Base-by-base conservation (phyloP, 169 alveolate species). In the Plasmodium gonderi region DNA sequence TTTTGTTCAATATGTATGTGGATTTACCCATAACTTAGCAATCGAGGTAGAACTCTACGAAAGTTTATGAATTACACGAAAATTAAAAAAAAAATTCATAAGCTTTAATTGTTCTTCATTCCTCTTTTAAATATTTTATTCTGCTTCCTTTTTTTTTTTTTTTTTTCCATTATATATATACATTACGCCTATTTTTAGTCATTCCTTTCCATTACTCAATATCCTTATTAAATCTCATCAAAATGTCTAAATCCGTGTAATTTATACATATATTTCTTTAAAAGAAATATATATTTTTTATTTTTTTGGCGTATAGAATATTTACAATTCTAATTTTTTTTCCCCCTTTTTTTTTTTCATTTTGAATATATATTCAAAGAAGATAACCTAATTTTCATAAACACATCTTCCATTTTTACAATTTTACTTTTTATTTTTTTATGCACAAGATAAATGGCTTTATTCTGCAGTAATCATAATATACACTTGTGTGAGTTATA, bases 21-120 rank as follows among this genome's bases (percentile, higher is more conserved):
- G 17, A 74, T 17, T 36, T 74, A 38, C 72, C 36, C 23, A 33
- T 60, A 20, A 33, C 26, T 33, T 14, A 60, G n/a, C 6, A 33
- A 14, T 74, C 67, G 40, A 78, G 12, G 33, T 36, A 49, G 65
- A 20, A 51, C 60, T n/a, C 36, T 38, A 78, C 65, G 40, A 51
- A 49, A 78, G 69, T 51, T 78, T 49, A 51, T 78, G 38, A 44
- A 47, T 47, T 78, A 47, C 65, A 23, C 65, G 45, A 78, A 14
- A 47, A 78, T 78, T 78, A 78, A 49, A 78, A 47, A 68, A 26
- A 51, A 51, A 23, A 78, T 76, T 76, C 76, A 78, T 78, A 49
- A 33, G 69, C 72, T 78, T 78, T 78, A 78, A 78, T 78, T 78
- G 49, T 78, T 76, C 23, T 76, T 45, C 29, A 40, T 44, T n/a